Base-by-base conservation (phyloP, 2,329 filamentous ascomycete genomes). In the Pseudogymnoascus sp. region DNA sequence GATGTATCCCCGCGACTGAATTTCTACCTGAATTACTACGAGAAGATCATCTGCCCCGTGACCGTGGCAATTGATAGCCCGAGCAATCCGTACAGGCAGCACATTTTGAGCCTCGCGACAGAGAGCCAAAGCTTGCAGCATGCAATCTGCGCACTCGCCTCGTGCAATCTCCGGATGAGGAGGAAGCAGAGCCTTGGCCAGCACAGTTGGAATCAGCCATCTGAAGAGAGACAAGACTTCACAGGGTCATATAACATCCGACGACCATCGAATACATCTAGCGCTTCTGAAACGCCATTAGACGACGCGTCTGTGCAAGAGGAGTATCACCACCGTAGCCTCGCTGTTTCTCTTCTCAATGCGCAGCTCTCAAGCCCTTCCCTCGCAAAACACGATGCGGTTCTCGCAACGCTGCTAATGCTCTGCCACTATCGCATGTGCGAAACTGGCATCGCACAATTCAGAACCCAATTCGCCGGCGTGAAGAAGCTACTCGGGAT, bases 401-500 rank as follows among this genome's bases (percentile, higher is more conserved):
- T 94, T 4, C 80, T 97, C 31, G 92, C 91, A 2, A 96, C 91
- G 3, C 85, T 97, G 37, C 82, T 97, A 40, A 83, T 97, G 7
- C 81, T 97, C 3, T 96, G 92, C 73, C 86, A 97, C 65, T 96
- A 96, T 74, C 90, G 95, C 68, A 92, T 96, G 77, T 94, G 91
- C 66, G 92, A 97, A 75, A 94, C 90, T 0, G 93, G 93, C 2
- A 88, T 97, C 68, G 91, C 91, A 18, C 93, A 93, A 70, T 97
- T 97, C 76, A 90, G 92, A 68, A 94, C 90, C 0, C 93, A 97
- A 73, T 92, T 97, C 70, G 91, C 91, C 0, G 92, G 93, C 0
- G 92, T 97, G 40, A 92, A 92, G 76, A 95, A 95, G 78, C 85
- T 97, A 33, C 82, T 97, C 10, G 84, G 87, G 3, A 84, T 96